Evolutionary conservation across 768 basidiomycete genomes (phyloP).

Genomic region (Boletus coccyginus): DNA sequence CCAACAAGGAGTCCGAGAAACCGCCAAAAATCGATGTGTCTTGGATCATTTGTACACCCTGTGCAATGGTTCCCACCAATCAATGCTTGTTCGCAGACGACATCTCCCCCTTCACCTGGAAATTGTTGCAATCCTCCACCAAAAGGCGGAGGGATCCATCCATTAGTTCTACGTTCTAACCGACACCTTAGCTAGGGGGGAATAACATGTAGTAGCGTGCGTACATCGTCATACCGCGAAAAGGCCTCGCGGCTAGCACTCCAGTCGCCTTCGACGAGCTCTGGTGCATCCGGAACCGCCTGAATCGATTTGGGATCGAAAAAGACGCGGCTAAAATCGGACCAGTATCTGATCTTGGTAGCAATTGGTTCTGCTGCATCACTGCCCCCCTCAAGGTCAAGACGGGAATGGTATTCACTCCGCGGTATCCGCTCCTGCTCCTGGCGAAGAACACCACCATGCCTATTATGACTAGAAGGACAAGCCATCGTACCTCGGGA

Average conservation of each 20-base stretch:
- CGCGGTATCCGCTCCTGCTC: slow-evolving; percentile 50
- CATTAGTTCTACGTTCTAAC: slow-evolving; percentile 62
- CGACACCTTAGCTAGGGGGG: background rate
- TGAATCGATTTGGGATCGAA: slow-evolving; percentile 67
- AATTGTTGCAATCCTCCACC: slow-evolving; percentile 71
- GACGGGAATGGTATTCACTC: slow-evolving; percentile 52
- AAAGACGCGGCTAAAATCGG: slow-evolving; percentile 50
- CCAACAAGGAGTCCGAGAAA: slow-evolving; percentile 58
- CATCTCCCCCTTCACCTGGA: slow-evolving; percentile 49
- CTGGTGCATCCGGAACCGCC: slow-evolving; percentile 55
- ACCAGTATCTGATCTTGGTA: slow-evolving; percentile 44
- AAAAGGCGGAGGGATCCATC: slow-evolving; percentile 65
- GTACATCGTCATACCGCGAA: slow-evolving; percentile 52
- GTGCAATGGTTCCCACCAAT: background rate
- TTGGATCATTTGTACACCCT: slow-evolving; percentile 71
- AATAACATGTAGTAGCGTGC: slow-evolving; percentile 6
- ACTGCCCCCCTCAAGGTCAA: slow-evolving; percentile 29
- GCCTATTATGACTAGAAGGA: slow-evolving; percentile 37
- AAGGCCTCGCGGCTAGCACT: slow-evolving; percentile 49
- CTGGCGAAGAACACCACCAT: slow-evolving; percentile 46
- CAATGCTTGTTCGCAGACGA: background rate
- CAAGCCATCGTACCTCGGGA: background rate
- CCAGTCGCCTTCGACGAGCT: slow-evolving; percentile 57
- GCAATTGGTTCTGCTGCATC: slow-evolving; percentile 9
- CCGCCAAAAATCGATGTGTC: slow-evolving; percentile 64